phyloP scores from a whole-genome alignment of 805 yeast genomes.

The Suhomyces faveliae region DNA sequence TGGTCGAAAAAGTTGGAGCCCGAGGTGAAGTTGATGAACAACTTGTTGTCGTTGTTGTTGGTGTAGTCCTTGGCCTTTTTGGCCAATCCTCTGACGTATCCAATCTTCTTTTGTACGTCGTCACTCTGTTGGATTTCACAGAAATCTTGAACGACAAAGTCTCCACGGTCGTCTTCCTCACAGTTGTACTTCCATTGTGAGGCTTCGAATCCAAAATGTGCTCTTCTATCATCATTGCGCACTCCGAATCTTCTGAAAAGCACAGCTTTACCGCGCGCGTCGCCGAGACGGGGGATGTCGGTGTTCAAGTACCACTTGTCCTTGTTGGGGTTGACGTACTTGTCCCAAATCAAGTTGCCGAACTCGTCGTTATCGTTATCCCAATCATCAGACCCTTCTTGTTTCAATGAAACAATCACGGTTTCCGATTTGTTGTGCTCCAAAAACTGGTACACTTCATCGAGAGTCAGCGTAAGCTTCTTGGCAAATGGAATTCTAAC shows the following conservation, averaged over 20 bases:
- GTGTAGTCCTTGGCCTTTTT: conserved; percentile 52
- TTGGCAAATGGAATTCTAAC: conserved; percentile 59
- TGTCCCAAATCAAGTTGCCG: conserved; percentile 57
- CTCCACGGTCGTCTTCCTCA: conserved; percentile 62
- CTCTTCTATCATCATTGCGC: conserved; percentile 39
- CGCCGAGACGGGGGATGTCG: conserved; percentile 56
- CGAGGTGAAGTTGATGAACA: conserved; percentile 70
- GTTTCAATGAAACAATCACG: conserved; percentile 66
- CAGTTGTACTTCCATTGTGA: conserved; percentile 65
- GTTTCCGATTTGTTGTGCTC: conserved; percentile 53
- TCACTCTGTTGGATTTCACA: conserved; percentile 56
- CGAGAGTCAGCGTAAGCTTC: conserved; percentile 49
- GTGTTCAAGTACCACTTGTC: conserved; percentile 61
- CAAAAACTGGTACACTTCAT: conserved; percentile 60
- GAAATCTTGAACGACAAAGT: conserved; percentile 68
- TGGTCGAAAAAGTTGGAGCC: conserved; percentile 71
- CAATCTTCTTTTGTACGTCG: conserved; percentile 57
- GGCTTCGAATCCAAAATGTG: conserved; percentile 66
- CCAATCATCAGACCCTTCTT: conserved; percentile 72
- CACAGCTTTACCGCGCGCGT: conserved; percentile 63
- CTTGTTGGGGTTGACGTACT: conserved; percentile 48
- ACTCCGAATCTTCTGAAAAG: conserved; percentile 74
- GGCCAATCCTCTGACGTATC: conserved; percentile 55
- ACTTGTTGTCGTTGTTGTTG: conserved; percentile 46
- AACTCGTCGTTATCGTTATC: conserved; percentile 63